phyloP scores from a whole-genome alignment of 495 filamentous ascomycete species.

The Hypomontagnella monticulosa region DNA sequence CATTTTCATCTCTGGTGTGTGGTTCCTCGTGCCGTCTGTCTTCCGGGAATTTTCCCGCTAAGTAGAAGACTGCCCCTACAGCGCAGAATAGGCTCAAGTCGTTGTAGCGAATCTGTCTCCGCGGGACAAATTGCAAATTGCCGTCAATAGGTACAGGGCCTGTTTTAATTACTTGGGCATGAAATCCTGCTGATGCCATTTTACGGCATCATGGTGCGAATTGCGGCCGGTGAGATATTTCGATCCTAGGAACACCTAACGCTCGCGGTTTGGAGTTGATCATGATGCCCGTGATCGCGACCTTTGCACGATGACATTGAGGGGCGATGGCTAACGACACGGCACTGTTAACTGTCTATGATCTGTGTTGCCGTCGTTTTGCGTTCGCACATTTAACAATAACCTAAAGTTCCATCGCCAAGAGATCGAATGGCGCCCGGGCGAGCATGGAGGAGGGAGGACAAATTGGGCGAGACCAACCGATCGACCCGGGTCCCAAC shows the following conservation, averaged over 20 bases:
- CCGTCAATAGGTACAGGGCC: slow-evolving; percentile 12
- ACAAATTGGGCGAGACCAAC: slow-evolving; percentile 37
- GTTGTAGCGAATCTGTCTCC: slow-evolving; percentile 17
- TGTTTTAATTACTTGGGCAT: slow-evolving; percentile 22
- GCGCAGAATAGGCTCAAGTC: slow-evolving; percentile 37
- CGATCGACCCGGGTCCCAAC: slow-evolving; percentile 27
- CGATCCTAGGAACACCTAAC: neutral
- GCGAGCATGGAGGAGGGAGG: slow-evolving; percentile 15
- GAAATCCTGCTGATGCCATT: slow-evolving; percentile 29
- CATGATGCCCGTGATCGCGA: neutral
- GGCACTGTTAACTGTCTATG: slow-evolving; percentile 16
- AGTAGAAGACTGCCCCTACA: slow-evolving; percentile 4
- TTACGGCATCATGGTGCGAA: slow-evolving; percentile 23
- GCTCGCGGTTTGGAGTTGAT: neutral
- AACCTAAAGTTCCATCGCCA: slow-evolving; percentile 44
- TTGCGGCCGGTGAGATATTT: slow-evolving; percentile 11
- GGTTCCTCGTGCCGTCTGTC: slow-evolving; percentile 22
- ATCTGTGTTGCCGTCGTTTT: slow-evolving; percentile 7
- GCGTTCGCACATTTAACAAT: slow-evolving; percentile 41
- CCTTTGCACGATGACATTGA: slow-evolving; percentile 6
- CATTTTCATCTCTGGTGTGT: slow-evolving; percentile 12
- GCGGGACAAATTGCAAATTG: slow-evolving; percentile 37
- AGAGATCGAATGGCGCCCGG: slow-evolving; percentile 41
- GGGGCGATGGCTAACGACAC: slow-evolving; percentile 15
- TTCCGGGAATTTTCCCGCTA: slow-evolving; percentile 33